Conservation (phyloP, 257 asterid genomes). For the Paraleonurus japonicus region DNA sequence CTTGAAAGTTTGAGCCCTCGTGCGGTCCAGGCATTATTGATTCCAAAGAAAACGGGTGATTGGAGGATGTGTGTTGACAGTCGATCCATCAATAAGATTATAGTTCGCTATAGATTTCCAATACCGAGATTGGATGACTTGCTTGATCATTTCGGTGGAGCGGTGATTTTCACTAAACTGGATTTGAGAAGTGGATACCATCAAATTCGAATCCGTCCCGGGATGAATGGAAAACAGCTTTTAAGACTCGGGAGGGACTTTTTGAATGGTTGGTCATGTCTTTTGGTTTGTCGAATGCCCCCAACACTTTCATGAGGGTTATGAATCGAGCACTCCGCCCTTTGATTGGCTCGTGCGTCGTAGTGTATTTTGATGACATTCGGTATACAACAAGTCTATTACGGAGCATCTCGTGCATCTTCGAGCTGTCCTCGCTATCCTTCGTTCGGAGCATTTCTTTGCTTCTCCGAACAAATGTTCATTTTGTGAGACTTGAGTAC, state of each 20-base stretch:
- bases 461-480: too few species aligned
- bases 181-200: not conserved
- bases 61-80: not conserved
- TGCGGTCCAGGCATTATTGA: not conserved
- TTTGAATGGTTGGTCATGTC: not conserved
- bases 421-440: too few species aligned
- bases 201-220: not conserved
- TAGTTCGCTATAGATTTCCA: too few species aligned
- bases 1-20: not conserved
- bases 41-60: not conserved
- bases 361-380: not conserved
- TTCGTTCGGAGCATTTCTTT: too few species aligned
- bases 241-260: not conserved
- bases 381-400: not conserved
- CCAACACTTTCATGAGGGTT: not conserved
- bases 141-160: not conserved
- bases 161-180: not conserved
- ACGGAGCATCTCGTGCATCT: too few species aligned
- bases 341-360: not conserved
- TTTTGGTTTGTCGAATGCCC: not conserved
- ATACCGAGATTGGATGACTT: not conserved
- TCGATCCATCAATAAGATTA: not conserved
- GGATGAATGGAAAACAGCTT: not conserved
- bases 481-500: too few species aligned
- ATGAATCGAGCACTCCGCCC: not conserved